Percentiles rank a stretch among this genome's conserved stretches.
phyloP scores from a whole-genome alignment of 129 eudicot species.

The Scalesia atractyloides region DNA sequence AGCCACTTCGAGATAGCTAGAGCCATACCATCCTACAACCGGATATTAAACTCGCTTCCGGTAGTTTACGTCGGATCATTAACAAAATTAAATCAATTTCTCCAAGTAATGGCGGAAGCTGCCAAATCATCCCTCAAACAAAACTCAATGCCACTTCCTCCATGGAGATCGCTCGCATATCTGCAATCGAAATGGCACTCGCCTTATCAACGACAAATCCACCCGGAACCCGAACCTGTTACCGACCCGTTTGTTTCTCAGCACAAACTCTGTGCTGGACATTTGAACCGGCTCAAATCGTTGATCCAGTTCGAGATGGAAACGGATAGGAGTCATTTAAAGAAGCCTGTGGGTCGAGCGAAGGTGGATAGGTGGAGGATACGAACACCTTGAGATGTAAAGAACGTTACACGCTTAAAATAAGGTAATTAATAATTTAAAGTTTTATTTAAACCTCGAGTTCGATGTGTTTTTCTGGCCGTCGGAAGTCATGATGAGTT shows the following conservation, averaged over 20 bases:
- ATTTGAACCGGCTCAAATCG: constrained; percentile 61
- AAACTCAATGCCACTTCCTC: constrained; percentile 96
- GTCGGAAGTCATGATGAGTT: constrained; percentile 24
- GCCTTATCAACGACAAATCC: constrained; percentile 51
- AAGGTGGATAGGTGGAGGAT: constrained; percentile 51
- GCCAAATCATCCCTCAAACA: constrained; percentile 75
- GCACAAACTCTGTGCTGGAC: constrained; percentile 69
- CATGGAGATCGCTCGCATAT: constrained; percentile 87
- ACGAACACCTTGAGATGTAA: constrained; percentile 50
- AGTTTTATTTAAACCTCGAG: constrained; percentile 23
- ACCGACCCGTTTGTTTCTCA: constrained; percentile 26
- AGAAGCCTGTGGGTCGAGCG: constrained; percentile 50
- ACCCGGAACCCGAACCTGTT: constrained; percentile 26
- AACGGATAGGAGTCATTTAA: constrained; percentile 45
- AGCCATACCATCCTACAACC: constrained; percentile 75
- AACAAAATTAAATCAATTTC: constrained; percentile 62
- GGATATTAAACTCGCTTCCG: constrained; percentile 64
- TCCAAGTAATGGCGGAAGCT: constrained; percentile 88
- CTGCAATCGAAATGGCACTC: constrained; percentile 91
- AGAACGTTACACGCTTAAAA: constrained; percentile 10
- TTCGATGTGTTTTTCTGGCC: constrained; percentile 46
- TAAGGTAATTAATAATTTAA: constrained; percentile 7
- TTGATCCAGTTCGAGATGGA: constrained; percentile 61
- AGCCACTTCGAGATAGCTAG: constrained; percentile 97
- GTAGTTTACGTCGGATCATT: constrained; percentile 74